phyloP scores from a whole-genome alignment of 768 basidiomycete species.

The Boletus insuetus region DNA sequence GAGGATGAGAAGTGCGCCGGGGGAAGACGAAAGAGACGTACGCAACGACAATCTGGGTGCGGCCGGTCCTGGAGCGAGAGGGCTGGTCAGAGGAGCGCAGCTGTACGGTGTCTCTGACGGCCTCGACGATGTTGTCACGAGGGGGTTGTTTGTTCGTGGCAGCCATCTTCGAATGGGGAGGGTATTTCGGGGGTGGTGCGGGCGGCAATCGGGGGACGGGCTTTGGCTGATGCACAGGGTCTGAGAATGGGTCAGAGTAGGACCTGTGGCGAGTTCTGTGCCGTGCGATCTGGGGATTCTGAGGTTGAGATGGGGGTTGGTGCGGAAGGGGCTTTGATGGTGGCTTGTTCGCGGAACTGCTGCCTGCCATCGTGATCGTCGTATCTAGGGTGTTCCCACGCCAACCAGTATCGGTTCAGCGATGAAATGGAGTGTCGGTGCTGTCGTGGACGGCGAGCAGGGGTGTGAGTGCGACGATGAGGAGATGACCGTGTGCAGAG shows the following conservation, averaged over 20 bases:
- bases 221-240: slow-evolving; percentile 32
- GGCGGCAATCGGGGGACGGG: slow-evolving; percentile 43
- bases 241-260: slow-evolving; percentile 54
- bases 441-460: slow-evolving; percentile 8
- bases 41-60: slow-evolving; percentile 53
- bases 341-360: slow-evolving; percentile 25
- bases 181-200: slow-evolving; percentile 31
- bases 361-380: slow-evolving; percentile 19
- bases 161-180: slow-evolving; percentile 26
- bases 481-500: slow-evolving; percentile 3
- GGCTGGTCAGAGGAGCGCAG: slow-evolving; percentile 44
- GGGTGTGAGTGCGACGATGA: slow-evolving; percentile 2
- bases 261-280: slow-evolving; percentile 42
- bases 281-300: slow-evolving; percentile 21
- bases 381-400: slow-evolving; percentile 23
- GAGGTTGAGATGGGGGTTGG: slow-evolving; percentile 10
- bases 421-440: slow-evolving; percentile 1
- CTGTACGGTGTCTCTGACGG: slow-evolving; percentile 68
- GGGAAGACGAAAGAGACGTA: slow-evolving; percentile 14
- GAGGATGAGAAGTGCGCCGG: slow-evolving; percentile 17
- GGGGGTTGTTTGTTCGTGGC: slow-evolving; percentile 31
- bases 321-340: slow-evolving; percentile 21
- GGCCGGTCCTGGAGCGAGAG: slow-evolving; percentile 47
- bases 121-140: slow-evolving; percentile 50
- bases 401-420: neutral